Conservation (phyloP, 257 asterid genomes). For the Agastache rugosa region DNA sequence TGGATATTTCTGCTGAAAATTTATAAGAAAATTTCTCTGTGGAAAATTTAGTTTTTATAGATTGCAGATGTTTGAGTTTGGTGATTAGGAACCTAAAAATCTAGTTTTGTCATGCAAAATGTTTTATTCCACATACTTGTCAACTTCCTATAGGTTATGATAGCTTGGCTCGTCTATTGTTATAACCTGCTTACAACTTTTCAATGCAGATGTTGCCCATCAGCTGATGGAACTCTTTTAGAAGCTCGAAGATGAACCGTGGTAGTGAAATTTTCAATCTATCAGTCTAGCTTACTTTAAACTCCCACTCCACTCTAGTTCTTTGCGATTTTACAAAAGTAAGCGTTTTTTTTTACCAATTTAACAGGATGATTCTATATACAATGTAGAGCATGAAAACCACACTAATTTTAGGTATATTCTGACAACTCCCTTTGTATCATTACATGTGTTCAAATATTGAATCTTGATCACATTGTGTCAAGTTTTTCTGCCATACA, state of each 20-base stretch:
- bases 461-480: not conserved
- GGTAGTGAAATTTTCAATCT: not conserved
- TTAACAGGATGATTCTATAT: not conserved
- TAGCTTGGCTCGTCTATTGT: not conserved
- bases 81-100: not conserved
- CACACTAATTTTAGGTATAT: conserved; percentile 3
- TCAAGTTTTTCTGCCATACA: not conserved
- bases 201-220: conserved; percentile 69
- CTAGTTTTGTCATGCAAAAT: not conserved
- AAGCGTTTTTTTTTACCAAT: not conserved
- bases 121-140: not conserved
- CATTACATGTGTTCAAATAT: not conserved
- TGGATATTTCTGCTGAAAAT: conserved; percentile 14
- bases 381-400: not conserved
- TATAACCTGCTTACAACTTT: not conserved
- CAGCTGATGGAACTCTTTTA: conserved; percentile 82
- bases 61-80: not conserved
- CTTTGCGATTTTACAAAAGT: not conserved
- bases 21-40: conserved; percentile 48
- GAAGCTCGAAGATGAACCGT: conserved; percentile 26
- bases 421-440: conserved; percentile 12
- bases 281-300: not conserved
- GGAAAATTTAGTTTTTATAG: not conserved
- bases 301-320: not conserved
- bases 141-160: not conserved